A percentile compares a stretch with the other conserved stretches of the same genome.
These are phyloP conservation scores for Ciborinia camelliae DNA, from an alignment of 2,329 filamentous ascomycete genomes.

Conservation along the genomic window DNA sequence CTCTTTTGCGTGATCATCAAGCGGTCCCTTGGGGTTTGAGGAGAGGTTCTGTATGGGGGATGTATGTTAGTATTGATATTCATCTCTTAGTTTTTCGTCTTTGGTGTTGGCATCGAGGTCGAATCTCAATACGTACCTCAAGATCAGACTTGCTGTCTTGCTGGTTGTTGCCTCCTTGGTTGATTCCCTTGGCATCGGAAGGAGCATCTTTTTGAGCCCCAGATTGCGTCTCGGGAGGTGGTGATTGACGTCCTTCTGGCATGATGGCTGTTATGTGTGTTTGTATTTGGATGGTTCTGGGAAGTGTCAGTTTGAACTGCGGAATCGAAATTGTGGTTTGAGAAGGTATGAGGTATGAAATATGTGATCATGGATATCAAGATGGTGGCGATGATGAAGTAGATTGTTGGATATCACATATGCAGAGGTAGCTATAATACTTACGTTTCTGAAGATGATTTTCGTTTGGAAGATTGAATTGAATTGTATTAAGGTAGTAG, in stretches of 20 bases:
- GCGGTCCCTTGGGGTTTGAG: conserved; percentile 63
- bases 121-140: conserved; percentile 42
- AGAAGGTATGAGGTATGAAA: neutral
- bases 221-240: conserved; percentile 65
- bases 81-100: neutral
- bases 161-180: conserved; percentile 51
- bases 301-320: neutral
- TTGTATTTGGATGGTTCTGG: neutral
- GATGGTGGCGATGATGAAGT: neutral
- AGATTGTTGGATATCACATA: neutral
- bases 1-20: conserved; percentile 58
- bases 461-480: neutral
- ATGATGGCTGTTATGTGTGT: conserved; percentile 44
- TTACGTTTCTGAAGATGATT: neutral
- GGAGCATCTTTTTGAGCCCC: conserved; percentile 61
- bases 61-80: neutral
- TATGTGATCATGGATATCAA: neutral
- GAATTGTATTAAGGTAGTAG: too few species aligned
- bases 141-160: conserved; percentile 49
- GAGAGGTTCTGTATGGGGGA: conserved; percentile 46
- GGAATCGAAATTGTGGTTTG: neutral
- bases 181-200: conserved; percentile 55
- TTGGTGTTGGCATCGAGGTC: neutral
- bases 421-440: neutral
- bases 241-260: conserved; percentile 71